Conservation (phyloP, 2,329 filamentous ascomycete species). For the Torrubiella hemipterigena region DNA sequence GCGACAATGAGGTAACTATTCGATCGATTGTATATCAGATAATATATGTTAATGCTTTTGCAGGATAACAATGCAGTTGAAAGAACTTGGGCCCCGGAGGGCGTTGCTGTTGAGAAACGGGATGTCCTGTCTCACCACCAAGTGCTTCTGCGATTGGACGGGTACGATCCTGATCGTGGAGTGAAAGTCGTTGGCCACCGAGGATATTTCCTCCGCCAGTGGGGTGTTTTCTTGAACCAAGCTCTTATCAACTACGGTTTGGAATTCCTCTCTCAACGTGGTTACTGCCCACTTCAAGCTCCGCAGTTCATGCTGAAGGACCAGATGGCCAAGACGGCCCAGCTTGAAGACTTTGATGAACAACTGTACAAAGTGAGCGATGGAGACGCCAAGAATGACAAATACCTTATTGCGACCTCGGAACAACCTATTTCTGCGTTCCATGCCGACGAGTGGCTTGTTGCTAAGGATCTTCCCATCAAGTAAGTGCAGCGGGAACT, state of each 20-base stretch:
- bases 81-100: slow-evolving; percentile 71
- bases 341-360: slow-evolving; percentile 94
- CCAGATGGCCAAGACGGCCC: slow-evolving; percentile 95
- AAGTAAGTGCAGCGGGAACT: slow-evolving; percentile 36
- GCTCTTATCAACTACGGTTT: slow-evolving; percentile 92
- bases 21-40: background rate
- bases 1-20: slow-evolving; percentile 57
- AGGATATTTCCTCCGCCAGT: slow-evolving; percentile 83
- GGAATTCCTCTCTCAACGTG: slow-evolving; percentile 72
- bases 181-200: slow-evolving; percentile 91
- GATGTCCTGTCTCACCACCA: slow-evolving; percentile 85
- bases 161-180: slow-evolving; percentile 85
- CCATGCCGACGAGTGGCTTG: slow-evolving; percentile 89
- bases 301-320: slow-evolving; percentile 93
- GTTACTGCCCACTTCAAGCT: slow-evolving; percentile 73
- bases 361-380: slow-evolving; percentile 95
- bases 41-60: background rate
- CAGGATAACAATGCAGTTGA: slow-evolving; percentile 69
- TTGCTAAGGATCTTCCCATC: slow-evolving; percentile 73
- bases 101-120: slow-evolving; percentile 61
- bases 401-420: slow-evolving; percentile 67
- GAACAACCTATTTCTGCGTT: slow-evolving; percentile 92
- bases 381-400: slow-evolving; percentile 78
- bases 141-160: slow-evolving; percentile 75
- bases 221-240: slow-evolving; percentile 84